These are phyloP conservation scores for Arthrobotrys conoides DNA, from an alignment of 2,329 filamentous ascomycete species.

Conservation along the genomic window DNA sequence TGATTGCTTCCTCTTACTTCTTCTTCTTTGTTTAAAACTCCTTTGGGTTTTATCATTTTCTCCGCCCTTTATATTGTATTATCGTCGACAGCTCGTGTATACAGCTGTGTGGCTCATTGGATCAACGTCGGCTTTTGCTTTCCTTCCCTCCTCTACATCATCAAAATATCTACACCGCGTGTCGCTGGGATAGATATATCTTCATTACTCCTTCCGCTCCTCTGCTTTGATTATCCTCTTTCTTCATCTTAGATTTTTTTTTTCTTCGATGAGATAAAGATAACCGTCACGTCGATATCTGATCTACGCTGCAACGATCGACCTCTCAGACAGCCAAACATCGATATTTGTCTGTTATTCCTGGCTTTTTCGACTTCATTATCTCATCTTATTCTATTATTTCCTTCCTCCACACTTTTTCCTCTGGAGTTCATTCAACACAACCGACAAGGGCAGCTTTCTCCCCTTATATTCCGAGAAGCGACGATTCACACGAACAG, in stretches of 20 bases:
- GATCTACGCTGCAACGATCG: background rate
- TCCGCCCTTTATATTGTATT: background rate
- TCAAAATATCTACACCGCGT: slow-evolving; percentile 14
- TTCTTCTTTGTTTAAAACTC: slow-evolving; percentile 27
- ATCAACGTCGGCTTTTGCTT: background rate
- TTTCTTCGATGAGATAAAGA: background rate
- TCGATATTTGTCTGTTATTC: background rate
- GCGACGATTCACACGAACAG: background rate
- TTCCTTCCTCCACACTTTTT: background rate
- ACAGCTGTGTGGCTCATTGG: background rate
- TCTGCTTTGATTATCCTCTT: background rate
- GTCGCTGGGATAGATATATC: slow-evolving; percentile 18
- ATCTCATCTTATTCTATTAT: background rate
- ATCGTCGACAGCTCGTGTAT: background rate
- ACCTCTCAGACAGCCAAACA: background rate
- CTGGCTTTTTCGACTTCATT: background rate
- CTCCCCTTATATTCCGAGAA: slow-evolving; percentile 3
- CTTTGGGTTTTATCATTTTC: slow-evolving; percentile 27
- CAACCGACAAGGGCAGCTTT: slow-evolving; percentile 5
- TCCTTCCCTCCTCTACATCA: background rate
- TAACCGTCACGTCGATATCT: slow-evolving; percentile 1
- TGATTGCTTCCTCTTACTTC: background rate
- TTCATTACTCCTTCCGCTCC: background rate
- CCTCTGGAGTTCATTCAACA: background rate
- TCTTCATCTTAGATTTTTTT: background rate